Evolutionary conservation across 805 yeast species (phyloP), one percentile per base, ranked within the genome.

Genomic region (Cyberlindnera misumaiensis): DNA sequence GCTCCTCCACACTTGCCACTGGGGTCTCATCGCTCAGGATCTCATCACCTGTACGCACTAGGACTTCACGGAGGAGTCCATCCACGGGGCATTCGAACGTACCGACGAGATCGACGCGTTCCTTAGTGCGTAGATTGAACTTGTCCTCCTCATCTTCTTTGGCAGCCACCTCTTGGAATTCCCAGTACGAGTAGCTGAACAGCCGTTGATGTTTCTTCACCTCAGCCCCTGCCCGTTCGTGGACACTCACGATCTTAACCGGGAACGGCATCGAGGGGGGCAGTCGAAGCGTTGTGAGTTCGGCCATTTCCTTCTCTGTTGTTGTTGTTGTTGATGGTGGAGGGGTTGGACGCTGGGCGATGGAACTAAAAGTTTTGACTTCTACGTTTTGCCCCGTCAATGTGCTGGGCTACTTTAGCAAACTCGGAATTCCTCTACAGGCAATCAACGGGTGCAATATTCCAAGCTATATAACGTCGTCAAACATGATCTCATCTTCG

Each of bases 1-100:
- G 87, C 55, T 94, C 97, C 31, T 65, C 60, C 12, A 90, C 68
- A 30, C 67, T 63, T 22, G 79, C 69, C 11, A 90, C 63, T 3
- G 64, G 64, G 39, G 73, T 75, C 27, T 68, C 66, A 11, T 62
- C 41, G 24, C 60, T 56, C 11, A 58, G 57, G 13, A 90, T 65
- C 45, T 74, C 78, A 49, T 84, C 87, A 30, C 83, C 81, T 1
- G 65, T 65, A 7, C 62, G 57, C 4, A 86, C 69, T 17, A 61
- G 51, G 46, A 88, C 63, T 10, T 61, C 52, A 7, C 64, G 59
- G 3, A 93, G 61, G 29, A 65, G 64, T 0, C 97, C 97, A 43
- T 77, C 83, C 22, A 85, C 68, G 1, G 97, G 97, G 28, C 81
- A 71, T 56, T 90, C 97, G 56, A 78, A 88, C 3, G 83, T 70